Percentiles rank a stretch among this genome's conserved stretches.
Evolutionary conservation across 805 yeast species (phyloP).

Genomic region (Candida alai): DNA sequence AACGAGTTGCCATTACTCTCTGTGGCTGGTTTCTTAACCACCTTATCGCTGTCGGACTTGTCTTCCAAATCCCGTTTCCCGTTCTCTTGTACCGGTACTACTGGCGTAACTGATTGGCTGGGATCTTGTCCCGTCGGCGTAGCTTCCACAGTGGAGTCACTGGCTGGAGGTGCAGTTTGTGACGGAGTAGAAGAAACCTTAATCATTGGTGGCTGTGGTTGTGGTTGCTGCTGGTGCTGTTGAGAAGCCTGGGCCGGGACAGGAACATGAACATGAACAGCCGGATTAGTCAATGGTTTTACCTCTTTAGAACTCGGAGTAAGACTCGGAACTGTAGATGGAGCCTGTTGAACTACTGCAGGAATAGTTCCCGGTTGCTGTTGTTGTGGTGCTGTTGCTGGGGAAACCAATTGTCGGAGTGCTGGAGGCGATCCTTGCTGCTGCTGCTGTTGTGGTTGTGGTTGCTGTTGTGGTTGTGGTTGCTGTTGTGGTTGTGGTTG

Average conservation of each 20-base stretch:
- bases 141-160: slow-evolving; percentile 7
- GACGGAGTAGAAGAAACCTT: slow-evolving; percentile 1
- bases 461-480: slow-evolving; percentile 14
- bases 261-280: neutral
- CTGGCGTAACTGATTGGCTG: slow-evolving; percentile 3
- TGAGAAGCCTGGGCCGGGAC: slow-evolving; percentile 6
- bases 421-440: slow-evolving; percentile 14
- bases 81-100: slow-evolving; percentile 3
- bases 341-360: slow-evolving; percentile 4
- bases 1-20: slow-evolving; percentile 14
- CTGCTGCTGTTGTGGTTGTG: slow-evolving; percentile 11
- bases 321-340: too few relatives aligned
- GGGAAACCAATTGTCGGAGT: slow-evolving; percentile 9
- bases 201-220: slow-evolving; percentile 7
- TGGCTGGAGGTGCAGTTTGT: slow-evolving; percentile 1
- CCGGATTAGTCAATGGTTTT: neutral
- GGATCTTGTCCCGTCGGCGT: slow-evolving; percentile 8
- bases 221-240: slow-evolving; percentile 3
- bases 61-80: slow-evolving; percentile 38
- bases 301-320: slow-evolving; percentile 5
- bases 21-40: slow-evolving; percentile 18
- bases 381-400: slow-evolving; percentile 5
- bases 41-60: slow-evolving; percentile 27
- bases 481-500: slow-evolving; percentile 9
- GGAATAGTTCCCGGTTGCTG: slow-evolving; percentile 5